Evolutionary conservation across 163 green algal species (phyloP).

Genomic region (Prototheca cutis): DNA sequence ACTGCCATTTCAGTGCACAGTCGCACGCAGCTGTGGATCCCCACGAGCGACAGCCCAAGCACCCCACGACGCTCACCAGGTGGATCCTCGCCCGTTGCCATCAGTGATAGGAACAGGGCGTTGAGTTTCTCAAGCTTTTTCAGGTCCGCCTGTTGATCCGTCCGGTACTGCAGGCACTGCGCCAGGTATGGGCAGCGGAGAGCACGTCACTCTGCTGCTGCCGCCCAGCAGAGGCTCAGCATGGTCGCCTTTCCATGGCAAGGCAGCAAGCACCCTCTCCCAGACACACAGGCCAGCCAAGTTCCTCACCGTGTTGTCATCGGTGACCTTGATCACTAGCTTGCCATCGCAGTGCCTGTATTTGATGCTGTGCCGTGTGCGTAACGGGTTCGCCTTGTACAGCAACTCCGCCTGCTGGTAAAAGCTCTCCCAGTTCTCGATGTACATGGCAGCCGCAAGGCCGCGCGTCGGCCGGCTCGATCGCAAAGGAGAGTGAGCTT

Average conservation of each 20-base stretch:
- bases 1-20: too few species aligned
- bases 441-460: slow-evolving; percentile 24
- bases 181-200: too few species aligned
- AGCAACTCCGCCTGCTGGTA: slow-evolving; percentile 59
- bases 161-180: slow-evolving; percentile 86
- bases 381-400: slow-evolving; percentile 46
- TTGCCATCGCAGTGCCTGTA: slow-evolving; percentile 73
- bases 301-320: slow-evolving; percentile 57
- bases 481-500: too few species aligned
- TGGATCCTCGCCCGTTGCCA: slow-evolving; percentile 44
- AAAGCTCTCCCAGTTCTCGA: slow-evolving; percentile 57
- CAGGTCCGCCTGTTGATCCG: slow-evolving; percentile 75
- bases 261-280: too few species aligned
- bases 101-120: slow-evolving; percentile 73
- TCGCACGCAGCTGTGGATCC: too few species aligned
- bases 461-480: too few species aligned
- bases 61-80: neutral
- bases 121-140: slow-evolving; percentile 84
- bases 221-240: too few species aligned
- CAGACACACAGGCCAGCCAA: too few species aligned
- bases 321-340: slow-evolving; percentile 78
- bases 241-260: too few species aligned
- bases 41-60: neutral
- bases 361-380: slow-evolving; percentile 75
- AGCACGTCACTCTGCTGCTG: too few species aligned